Conservation (phyloP, 2,329 filamentous ascomycete genomes). For the Ophiocordyceps robertsii region DNA sequence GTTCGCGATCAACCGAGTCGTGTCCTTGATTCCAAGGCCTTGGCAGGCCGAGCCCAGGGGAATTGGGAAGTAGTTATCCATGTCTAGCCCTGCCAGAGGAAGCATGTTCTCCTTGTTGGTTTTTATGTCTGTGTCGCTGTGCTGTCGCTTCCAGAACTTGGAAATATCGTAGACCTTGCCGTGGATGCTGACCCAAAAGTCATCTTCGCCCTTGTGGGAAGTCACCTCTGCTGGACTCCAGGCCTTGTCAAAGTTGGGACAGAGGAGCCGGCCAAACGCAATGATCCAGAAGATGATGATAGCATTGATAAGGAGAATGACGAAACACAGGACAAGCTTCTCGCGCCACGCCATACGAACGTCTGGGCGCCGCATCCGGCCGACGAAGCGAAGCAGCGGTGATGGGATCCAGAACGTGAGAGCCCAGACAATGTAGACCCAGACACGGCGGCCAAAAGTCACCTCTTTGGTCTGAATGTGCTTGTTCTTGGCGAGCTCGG, state of each 20-base stretch:
- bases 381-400: slow-evolving; percentile 62
- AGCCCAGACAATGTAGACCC: slow-evolving; percentile 74
- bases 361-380: slow-evolving; percentile 94
- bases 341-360: slow-evolving; percentile 96
- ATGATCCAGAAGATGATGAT: slow-evolving; percentile 86
- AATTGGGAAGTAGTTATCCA: slow-evolving; percentile 77
- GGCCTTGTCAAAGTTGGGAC: slow-evolving; percentile 82
- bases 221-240: slow-evolving; percentile 62
- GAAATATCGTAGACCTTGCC: slow-evolving; percentile 87
- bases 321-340: slow-evolving; percentile 68
- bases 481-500: slow-evolving; percentile 65
- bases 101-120: slow-evolving; percentile 55
- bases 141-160: slow-evolving; percentile 74
- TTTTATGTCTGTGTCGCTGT: slow-evolving; percentile 58
- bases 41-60: slow-evolving; percentile 65
- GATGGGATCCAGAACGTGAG: slow-evolving; percentile 94
- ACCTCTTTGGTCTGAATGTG: slow-evolving; percentile 59
- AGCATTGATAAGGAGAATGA: slow-evolving; percentile 74
- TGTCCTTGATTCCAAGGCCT: slow-evolving; percentile 50
- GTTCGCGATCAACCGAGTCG: slow-evolving; percentile 48
- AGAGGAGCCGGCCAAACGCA: slow-evolving; percentile 69
- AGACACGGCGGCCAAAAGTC: slow-evolving; percentile 52
- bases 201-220: slow-evolving; percentile 55
- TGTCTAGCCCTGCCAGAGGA: slow-evolving; percentile 60
- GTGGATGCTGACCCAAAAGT: slow-evolving; percentile 79